phyloP scores from a whole-genome alignment of 2,329 filamentous ascomycete genomes.

The Cladosporium sp. region DNA sequence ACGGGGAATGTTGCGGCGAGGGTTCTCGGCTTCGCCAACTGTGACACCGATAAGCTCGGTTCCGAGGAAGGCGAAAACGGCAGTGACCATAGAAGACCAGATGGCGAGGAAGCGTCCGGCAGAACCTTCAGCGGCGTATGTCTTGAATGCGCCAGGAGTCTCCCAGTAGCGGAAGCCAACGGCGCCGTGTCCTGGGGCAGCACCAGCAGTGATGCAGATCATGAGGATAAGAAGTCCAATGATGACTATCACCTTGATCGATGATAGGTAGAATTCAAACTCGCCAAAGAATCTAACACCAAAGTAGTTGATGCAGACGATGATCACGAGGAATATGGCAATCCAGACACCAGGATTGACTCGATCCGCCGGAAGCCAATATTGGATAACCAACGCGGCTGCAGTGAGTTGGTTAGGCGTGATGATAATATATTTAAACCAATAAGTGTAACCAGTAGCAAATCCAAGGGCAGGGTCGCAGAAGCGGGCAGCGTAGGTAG shows the following conservation, averaged over 20 bases:
- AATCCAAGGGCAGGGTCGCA: constrained; percentile 78
- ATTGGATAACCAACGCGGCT: constrained; percentile 72
- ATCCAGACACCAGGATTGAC: constrained; percentile 79
- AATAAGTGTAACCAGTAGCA: constrained; percentile 59
- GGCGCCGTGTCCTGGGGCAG: constrained; percentile 27
- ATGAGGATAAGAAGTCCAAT: constrained; percentile 44
- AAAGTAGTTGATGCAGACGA: constrained; percentile 44
- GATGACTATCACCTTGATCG: constrained; percentile 44
- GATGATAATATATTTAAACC: constrained; percentile 74
- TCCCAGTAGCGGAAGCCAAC: constrained; percentile 42
- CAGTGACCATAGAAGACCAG: constrained; percentile 58
- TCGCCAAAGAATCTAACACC: constrained; percentile 59
- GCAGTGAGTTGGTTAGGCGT: constrained; percentile 83
- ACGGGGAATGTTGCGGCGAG: constrained; percentile 68
- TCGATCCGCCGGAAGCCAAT: constrained; percentile 56
- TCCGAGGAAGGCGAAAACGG: constrained; percentile 74
- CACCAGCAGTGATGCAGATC: constrained; percentile 28
- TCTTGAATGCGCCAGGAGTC: constrained; percentile 42
- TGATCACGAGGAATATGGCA: constrained; percentile 49
- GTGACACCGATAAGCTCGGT: constrained; percentile 75
- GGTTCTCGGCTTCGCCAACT: constrained; percentile 75
- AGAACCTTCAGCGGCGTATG: constrained; percentile 33
- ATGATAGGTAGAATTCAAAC: constrained; percentile 47
- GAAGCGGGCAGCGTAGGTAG: constrained; percentile 47
- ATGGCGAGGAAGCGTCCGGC: constrained; percentile 43